A percentile compares a stretch with the other conserved stretches of the same genome.
Conservation (phyloP, 169 alveolate species). For the Plasmodium gaboni region DNA sequence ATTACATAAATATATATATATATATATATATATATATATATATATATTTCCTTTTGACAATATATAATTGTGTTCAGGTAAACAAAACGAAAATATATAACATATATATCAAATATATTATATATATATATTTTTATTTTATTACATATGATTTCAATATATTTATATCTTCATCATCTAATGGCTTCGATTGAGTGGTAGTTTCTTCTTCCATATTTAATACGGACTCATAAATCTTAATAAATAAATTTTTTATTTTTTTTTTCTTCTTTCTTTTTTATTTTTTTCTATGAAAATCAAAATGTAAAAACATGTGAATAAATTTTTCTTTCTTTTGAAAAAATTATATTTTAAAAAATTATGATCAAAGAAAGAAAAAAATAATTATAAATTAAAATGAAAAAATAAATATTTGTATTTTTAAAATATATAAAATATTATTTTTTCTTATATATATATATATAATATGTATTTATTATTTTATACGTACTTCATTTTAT, state of each 20-base stretch:
- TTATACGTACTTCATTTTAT: too few relatives aligned
- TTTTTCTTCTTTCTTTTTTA: background rate
- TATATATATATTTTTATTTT: slow-evolving; percentile 4
- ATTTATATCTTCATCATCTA: slow-evolving; percentile 79
- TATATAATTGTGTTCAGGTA: background rate
- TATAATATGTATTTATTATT: too few relatives aligned
- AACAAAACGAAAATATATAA: background rate
- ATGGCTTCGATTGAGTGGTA: slow-evolving; percentile 65
- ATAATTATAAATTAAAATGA: too few relatives aligned
- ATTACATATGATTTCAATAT: slow-evolving; percentile 73
- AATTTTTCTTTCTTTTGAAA: too few relatives aligned
- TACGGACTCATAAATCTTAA: slow-evolving; percentile 26
- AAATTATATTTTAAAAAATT: too few relatives aligned
- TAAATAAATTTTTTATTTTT: background rate
- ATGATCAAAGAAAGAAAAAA: too few relatives aligned
- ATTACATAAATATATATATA: too few relatives aligned
- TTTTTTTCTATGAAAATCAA: background rate
- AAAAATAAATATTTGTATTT: too few relatives aligned
- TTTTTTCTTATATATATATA: too few relatives aligned
- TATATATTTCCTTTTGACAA: too few relatives aligned
- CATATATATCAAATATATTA: background rate
- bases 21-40: too few relatives aligned
- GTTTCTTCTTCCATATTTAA: slow-evolving; percentile 56
- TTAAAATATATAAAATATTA: too few relatives aligned
- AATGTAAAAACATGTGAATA: background rate